A percentile compares a stretch with the other conserved stretches of the same genome.
Evolutionary conservation across 768 basidiomycete genomes (phyloP).

Genomic region (Leccinum uliginosum): DNA sequence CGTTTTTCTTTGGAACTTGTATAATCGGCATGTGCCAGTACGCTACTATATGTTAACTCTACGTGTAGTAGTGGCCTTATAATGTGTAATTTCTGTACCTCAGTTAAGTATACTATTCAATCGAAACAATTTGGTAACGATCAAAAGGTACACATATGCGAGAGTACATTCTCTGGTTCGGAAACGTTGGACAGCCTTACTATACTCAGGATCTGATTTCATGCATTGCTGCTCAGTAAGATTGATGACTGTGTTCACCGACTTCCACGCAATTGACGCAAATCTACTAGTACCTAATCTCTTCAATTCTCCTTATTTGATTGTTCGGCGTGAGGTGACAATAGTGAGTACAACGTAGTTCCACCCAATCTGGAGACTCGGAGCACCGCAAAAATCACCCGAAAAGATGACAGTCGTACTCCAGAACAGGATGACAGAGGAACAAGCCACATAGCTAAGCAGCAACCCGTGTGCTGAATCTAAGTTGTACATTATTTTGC

Average conservation of each 20-base stretch:
- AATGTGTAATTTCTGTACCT: too few relatives aligned
- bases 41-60: too few relatives aligned
- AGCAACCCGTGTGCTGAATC: too few relatives aligned
- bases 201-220: not conserved
- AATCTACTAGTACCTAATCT: not conserved
- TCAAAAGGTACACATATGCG: not conserved
- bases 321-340: constrained; percentile 1
- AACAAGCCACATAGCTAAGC: too few relatives aligned
- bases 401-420: constrained; percentile 30
- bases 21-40: too few relatives aligned
- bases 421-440: constrained; percentile 18
- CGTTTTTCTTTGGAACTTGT: too few relatives aligned
- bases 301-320: not conserved
- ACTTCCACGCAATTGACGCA: not conserved
- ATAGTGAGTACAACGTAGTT: constrained; percentile 24
- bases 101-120: too few relatives aligned
- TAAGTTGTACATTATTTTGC: too few relatives aligned
- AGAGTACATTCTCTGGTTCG: not conserved
- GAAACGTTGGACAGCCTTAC: not conserved
- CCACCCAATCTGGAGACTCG: constrained; percentile 30
- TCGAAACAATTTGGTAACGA: too few relatives aligned
- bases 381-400: constrained; percentile 34
- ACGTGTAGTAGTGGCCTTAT: too few relatives aligned
- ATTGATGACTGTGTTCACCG: not conserved
- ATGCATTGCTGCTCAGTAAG: not conserved